phyloP scores from a whole-genome alignment of 2,329 filamentous ascomycete genomes.

The Ilyonectria mors-panacis region DNA sequence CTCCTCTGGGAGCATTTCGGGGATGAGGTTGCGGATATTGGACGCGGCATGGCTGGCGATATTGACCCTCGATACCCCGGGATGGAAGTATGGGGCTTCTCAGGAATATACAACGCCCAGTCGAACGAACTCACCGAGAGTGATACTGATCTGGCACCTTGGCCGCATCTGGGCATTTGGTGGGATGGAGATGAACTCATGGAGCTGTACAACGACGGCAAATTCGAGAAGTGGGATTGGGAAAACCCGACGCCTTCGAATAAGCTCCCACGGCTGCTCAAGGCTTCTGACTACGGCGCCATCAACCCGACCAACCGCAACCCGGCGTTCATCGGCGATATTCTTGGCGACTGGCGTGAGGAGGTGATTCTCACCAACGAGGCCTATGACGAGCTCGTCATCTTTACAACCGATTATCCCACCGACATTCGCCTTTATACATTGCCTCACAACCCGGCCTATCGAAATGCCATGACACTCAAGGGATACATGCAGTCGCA shows the following conservation, averaged over 20 bases:
- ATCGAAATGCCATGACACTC: constrained; percentile 44
- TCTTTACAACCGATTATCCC: constrained; percentile 41
- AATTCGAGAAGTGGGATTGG: constrained; percentile 43
- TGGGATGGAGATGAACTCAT: constrained; percentile 38
- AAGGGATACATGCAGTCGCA: constrained; percentile 45
- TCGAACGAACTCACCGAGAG: constrained; percentile 26
- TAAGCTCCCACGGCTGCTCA: constrained; percentile 17
- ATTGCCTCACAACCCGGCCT: constrained; percentile 44
- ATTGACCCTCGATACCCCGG: constrained; percentile 39
- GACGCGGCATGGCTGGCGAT: constrained; percentile 40
- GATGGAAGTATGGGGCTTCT: constrained; percentile 44
- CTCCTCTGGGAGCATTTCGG: constrained; percentile 41
- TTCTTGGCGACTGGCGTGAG: constrained; percentile 44
- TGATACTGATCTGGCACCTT: constrained; percentile 18
- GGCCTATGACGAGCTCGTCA: constrained; percentile 37
- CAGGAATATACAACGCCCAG: constrained; percentile 38
- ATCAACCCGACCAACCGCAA: constrained; percentile 21
- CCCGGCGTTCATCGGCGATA: constrained; percentile 38
- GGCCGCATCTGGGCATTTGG: constrained; percentile 36
- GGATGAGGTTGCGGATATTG: constrained; percentile 22
- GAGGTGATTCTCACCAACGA: constrained; percentile 39
- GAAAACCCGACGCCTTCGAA: constrained; percentile 13
- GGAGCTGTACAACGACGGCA: constrained; percentile 44
- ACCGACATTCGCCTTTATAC: constrained; percentile 42
- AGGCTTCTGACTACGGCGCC: constrained; percentile 15